Evolutionary conservation across 1,284 basidiomycete species (phyloP).

Genomic region (Neonothopanus nambi): DNA sequence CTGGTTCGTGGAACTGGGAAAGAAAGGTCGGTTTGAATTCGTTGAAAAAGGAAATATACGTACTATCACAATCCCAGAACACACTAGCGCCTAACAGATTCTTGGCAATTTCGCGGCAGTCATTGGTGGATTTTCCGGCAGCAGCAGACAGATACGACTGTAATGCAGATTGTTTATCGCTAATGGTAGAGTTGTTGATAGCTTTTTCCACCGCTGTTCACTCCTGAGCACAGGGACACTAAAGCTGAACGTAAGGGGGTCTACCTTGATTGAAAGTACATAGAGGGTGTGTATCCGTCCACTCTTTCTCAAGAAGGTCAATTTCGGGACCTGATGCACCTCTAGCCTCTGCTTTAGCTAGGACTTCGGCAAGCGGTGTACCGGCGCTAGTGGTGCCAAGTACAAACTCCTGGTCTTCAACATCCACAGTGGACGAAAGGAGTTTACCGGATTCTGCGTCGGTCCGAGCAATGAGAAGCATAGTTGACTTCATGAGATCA

Average conservation of each 20-base stretch:
- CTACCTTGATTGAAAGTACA: conserved; percentile 84
- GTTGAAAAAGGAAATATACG: conserved; percentile 27
- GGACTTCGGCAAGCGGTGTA: conserved; percentile 71
- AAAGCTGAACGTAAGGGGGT: background rate
- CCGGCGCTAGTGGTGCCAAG: conserved; percentile 63
- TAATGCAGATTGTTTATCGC: conserved; percentile 55
- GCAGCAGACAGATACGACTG: conserved; percentile 48
- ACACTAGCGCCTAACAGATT: conserved; percentile 72
- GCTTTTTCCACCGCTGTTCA: conserved; percentile 60
- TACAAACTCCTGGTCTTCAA: conserved; percentile 79
- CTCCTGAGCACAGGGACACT: conserved; percentile 1
- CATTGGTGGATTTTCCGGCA: conserved; percentile 70
- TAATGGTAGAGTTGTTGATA: conserved; percentile 48
- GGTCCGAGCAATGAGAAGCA: conserved; percentile 88
- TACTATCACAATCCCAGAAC: conserved; percentile 88
- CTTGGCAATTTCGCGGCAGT: conserved; percentile 72
- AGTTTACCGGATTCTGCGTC: conserved; percentile 91
- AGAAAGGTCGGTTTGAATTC: background rate
- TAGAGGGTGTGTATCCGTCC: conserved; percentile 73
- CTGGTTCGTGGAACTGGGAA: conserved; percentile 77
- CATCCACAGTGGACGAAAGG: conserved; percentile 82
- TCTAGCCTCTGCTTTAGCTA: conserved; percentile 71
- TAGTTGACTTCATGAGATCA: conserved; percentile 84
- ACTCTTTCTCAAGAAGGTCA: conserved; percentile 76
- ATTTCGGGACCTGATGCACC: conserved; percentile 74